phyloP scores from a whole-genome alignment of 2,329 filamentous ascomycete genomes.

The Nannizziopsis arthrosporioides region DNA sequence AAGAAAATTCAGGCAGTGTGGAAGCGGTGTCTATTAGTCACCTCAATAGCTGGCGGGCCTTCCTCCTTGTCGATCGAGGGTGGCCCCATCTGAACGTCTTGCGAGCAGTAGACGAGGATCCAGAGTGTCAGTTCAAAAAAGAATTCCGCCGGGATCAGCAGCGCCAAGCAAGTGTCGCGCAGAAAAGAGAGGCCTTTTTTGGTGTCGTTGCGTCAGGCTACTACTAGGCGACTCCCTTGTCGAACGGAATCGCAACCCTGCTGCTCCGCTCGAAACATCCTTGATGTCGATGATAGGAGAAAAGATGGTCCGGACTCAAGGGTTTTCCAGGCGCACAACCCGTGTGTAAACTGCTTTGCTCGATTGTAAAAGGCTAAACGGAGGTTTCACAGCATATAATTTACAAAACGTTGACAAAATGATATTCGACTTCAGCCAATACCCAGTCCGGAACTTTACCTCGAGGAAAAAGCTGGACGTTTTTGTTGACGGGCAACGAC shows the following conservation, averaged over 20 bases:
- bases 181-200: neutral
- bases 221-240: neutral
- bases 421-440: no score
- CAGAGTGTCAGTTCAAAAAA: neutral
- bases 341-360: no score
- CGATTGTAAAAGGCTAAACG: no score
- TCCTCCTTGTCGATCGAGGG: no score
- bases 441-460: neutral
- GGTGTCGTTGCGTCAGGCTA: neutral
- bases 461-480: neutral
- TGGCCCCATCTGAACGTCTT: no score
- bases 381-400: no score
- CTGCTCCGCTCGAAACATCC: neutral
- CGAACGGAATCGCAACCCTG: neutral
- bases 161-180: constrained; percentile 7
- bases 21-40: no score
- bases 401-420: no score
- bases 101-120: no score
- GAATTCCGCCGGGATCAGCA: constrained; percentile 4
- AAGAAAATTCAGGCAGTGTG: no score
- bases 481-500: neutral
- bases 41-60: no score
- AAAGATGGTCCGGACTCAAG: neutral
- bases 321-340: neutral
- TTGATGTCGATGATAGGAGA: neutral